Evolutionary conservation across 352 stramenopile species (phyloP), one percentile per base, ranked within the genome.

Genomic region (Plasmopara viticola): DNA sequence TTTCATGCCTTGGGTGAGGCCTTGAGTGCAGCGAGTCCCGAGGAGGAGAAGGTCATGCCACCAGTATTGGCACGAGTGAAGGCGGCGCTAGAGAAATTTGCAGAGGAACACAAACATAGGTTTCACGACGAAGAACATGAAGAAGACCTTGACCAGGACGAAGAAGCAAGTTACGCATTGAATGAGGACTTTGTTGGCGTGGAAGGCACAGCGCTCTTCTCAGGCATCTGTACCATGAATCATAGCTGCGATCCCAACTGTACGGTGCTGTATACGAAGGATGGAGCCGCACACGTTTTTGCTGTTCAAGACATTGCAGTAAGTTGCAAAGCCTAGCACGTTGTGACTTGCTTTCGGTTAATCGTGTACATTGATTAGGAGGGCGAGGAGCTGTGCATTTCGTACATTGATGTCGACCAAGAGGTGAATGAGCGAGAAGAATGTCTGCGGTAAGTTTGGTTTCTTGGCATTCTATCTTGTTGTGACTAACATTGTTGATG

Each of bases 161-260:
- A 65, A 10, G 62, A 78, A 2, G 74, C 87, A 12, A 73, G 58
- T 35, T 70, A 65, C 31, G 71, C 58, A 9, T 40, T 70, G 34
- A 71, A 87, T 44, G 78, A 96, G 45, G 81, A 95, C 65, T 97
- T 97, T 71, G 72, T 90, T n/a, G 89, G 92, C 38, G 67, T 98
- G 15, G 95, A 98, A 67, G 95, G 95, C 39, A 98, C 94, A 0
- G 91, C 92, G 14, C 72, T 98, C 44, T 98, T 94, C 66, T 81
- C 84, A 25, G 78, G 82, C 7, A 86, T 95, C 34, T 98, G 92
- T 63, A 97, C 93, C 64, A 98, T 98, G 90, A 98, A 98, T 72
- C 95, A 98, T 73, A 96, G 85, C 50, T 98, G 93, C 66, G 74
- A 90, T 45, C 90, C 90, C 3, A 97, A 97, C 69, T 90, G 94